Percentiles rank a stretch among this genome's conserved stretches.
Evolutionary conservation across 129 eudicot genomes (phyloP).

Genomic region (Tagetes erecta): DNA sequence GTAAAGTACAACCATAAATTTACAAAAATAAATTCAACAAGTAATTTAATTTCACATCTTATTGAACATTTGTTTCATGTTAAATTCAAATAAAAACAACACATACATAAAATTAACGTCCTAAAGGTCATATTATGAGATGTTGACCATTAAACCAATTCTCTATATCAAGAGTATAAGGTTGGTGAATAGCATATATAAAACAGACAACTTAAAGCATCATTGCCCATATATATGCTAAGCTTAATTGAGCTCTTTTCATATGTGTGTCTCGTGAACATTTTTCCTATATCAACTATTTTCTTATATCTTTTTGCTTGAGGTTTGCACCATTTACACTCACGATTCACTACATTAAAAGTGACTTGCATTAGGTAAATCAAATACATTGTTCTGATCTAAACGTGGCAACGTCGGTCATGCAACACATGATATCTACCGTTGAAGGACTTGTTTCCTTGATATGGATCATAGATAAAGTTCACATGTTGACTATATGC

Average conservation of each 20-base stretch:
- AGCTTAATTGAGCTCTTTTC: background rate
- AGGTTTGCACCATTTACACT: background rate
- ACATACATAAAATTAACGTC: conserved; percentile 34
- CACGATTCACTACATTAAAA: background rate
- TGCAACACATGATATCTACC: background rate
- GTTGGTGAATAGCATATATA: conserved; percentile 22
- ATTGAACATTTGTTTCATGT: conserved; percentile 36
- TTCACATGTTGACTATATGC: background rate
- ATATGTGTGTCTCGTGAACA: background rate
- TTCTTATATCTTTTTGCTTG: background rate
- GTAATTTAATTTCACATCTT: background rate
- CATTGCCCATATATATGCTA: conserved; percentile 15
- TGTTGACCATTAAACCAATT: conserved; percentile 26
- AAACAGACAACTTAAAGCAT: conserved; percentile 16
- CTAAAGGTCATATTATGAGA: conserved; percentile 33
- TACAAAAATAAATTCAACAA: background rate
- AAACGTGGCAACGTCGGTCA: too few relatives aligned
- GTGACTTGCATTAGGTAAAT: conserved; percentile 1
- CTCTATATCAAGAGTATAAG: conserved; percentile 17
- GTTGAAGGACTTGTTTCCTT: background rate
- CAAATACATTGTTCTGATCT: too few relatives aligned
- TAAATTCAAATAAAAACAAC: conserved; percentile 36
- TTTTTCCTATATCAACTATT: background rate
- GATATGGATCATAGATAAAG: background rate
- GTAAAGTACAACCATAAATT: background rate